Base-by-base conservation (phyloP, 352 stramenopile genomes). In the Phytophthora agathidicida region DNA sequence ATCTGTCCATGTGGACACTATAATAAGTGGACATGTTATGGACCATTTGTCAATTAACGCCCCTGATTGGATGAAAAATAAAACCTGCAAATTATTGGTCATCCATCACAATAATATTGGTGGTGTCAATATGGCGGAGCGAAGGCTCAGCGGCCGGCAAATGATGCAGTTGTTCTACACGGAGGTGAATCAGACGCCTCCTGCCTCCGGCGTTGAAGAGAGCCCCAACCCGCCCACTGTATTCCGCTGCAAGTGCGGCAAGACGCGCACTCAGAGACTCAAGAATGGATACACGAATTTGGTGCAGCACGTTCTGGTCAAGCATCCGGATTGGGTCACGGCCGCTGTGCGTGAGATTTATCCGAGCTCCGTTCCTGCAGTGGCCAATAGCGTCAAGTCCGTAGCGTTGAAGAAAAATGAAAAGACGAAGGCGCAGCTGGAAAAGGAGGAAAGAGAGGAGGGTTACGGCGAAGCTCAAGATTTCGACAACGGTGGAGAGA, bases 191-290 rank as follows among this genome's bases (percentile, higher is more conserved):
- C 55, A 30, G 2, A 4, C 35, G 2, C 3, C 37, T 8, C 14
- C 49, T 31, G 26, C 7, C 6, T 28, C 48, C 30, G 37, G 20
- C 1, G 17, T 10, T 8, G 19, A 52, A 9, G 56, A 58, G 23
- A 43, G 57, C 1, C 19, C 13, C 20, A 49, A 68, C 17, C 24
- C 20, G 7, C 36, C 67, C 16, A 65, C 55, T 16, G 9, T 70
- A 14, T 89, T 86, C 56, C 79, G 67, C 33, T 91, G 82, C 30
- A 79, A 75, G 54, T 91, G 82, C 37, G 79, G 79, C 57, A 88
- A 87, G 42, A 69, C 71, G 19, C 73, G 81, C 16, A 43, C 73
- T 19, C 77, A 88, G 63, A 72, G 60, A 42, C 63, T 85, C 33
- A 72, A 75, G 36, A 58, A 83, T 37, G 70, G 79, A 1, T 88